Conservation (phyloP, 805 yeast genomes). For the Lipomyces lipofer region DNA sequence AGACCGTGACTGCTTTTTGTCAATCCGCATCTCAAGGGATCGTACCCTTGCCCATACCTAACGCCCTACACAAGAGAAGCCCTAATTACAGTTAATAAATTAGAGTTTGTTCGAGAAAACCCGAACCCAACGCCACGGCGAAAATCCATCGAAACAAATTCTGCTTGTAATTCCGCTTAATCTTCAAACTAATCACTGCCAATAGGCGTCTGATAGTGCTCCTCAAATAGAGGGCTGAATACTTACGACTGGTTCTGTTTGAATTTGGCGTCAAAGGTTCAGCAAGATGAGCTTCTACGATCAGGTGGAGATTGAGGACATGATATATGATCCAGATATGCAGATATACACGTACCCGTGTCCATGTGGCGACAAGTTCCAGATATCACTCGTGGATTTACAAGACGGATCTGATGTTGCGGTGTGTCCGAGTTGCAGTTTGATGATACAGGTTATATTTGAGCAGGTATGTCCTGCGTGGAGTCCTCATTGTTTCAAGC, state of each 20-base stretch:
- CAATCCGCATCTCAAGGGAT: too few relatives aligned
- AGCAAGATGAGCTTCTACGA: slow-evolving; percentile 60
- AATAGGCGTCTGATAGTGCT: too few relatives aligned
- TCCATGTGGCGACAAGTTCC: slow-evolving; percentile 96
- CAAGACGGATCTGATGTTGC: slow-evolving; percentile 91
- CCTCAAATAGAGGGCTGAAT: too few relatives aligned
- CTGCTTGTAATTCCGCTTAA: neutral
- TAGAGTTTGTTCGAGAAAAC: neutral
- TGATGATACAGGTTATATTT: slow-evolving; percentile 88
- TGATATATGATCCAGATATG: slow-evolving; percentile 81
- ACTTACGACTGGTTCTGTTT: too few relatives aligned
- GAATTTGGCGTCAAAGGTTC: too few relatives aligned
- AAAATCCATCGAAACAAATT: neutral
- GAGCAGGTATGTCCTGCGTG: slow-evolving; percentile 49
- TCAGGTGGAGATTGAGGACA: slow-evolving; percentile 95
- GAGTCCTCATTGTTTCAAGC: neutral
- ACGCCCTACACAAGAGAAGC: too few relatives aligned
- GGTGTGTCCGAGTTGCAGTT: slow-evolving; percentile 92
- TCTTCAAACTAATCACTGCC: neutral
- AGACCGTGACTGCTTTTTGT: neutral
- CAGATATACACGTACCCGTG: slow-evolving; percentile 91
- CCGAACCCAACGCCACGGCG: neutral
- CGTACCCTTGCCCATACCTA: neutral
- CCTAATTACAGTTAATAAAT: neutral
- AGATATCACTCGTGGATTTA: slow-evolving; percentile 74